Evolutionary conservation across 2,329 filamentous ascomycete genomes (phyloP).

Genomic region (Rachicladosporium sp.): DNA sequence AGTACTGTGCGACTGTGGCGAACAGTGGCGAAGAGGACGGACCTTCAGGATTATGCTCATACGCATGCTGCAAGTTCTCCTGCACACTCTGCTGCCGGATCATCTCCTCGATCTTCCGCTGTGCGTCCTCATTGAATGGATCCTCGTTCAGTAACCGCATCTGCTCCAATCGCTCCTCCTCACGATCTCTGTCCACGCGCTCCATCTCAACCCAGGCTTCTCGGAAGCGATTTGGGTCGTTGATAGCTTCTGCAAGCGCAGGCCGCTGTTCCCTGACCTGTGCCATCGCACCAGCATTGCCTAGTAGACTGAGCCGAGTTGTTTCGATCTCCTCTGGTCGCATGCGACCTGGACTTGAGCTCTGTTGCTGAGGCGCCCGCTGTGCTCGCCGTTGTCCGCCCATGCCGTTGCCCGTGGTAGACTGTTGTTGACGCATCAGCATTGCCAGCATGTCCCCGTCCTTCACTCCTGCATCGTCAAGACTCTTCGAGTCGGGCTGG

Average conservation of each 20-base stretch:
- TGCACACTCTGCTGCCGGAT: constrained; percentile 90
- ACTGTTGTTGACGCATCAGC: constrained; percentile 49
- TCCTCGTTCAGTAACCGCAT: constrained; percentile 82
- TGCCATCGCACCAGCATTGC: constrained; percentile 59
- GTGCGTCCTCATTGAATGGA: constrained; percentile 85
- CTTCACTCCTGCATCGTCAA: constrained; percentile 66
- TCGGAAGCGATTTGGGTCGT: constrained; percentile 65
- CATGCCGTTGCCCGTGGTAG: constrained; percentile 28
- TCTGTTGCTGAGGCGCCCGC: constrained; percentile 15
- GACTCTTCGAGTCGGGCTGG: constrained; percentile 62
- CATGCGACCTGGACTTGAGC: constrained; percentile 7
- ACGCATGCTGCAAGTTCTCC: constrained; percentile 90
- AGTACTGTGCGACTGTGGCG: constrained; percentile 1
- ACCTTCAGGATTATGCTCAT: constrained; percentile 85
- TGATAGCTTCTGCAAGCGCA: constrained; percentile 61
- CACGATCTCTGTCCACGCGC: constrained; percentile 57
- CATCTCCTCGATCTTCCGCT: constrained; percentile 88
- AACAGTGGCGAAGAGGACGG: too few species aligned
- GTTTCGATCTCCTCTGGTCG: constrained; percentile 54
- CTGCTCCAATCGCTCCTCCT: constrained; percentile 66
- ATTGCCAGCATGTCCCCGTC: constrained; percentile 91
- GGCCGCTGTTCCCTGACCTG: constrained; percentile 62
- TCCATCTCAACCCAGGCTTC: constrained; percentile 57
- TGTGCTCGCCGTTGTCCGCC: constrained; percentile 25
- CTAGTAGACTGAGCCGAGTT: constrained; percentile 69